phyloP scores from a whole-genome alignment of 208 protist species.

The Trypanosoma lewisi region DNA sequence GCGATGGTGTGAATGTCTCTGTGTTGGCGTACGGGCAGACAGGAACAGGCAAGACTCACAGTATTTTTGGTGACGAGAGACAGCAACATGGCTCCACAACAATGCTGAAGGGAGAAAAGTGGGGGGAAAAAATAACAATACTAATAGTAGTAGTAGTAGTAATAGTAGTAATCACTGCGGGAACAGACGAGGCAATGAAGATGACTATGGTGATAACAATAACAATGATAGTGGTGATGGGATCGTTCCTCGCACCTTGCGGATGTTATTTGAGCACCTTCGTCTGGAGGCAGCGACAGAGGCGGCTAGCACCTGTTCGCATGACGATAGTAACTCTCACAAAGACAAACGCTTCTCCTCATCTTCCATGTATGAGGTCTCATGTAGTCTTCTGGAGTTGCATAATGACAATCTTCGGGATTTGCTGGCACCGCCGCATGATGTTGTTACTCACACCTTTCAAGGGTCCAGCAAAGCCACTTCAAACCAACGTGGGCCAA shows the following conservation, averaged over 20 bases:
- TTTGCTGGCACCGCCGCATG: conserved; percentile 32
- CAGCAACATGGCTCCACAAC: background rate
- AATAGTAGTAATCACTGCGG: too few relatives aligned
- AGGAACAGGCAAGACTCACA: conserved; percentile 71
- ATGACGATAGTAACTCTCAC: background rate
- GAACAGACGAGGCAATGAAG: too few relatives aligned
- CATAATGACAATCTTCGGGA: conserved; percentile 53
- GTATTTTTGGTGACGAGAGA: conserved; percentile 43
- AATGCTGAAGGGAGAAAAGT: background rate
- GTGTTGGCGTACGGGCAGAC: conserved; percentile 68
- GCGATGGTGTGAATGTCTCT: conserved; percentile 49
- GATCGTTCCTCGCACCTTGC: conserved; percentile 27
- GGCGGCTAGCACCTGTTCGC: conserved; percentile 1
- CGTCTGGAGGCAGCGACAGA: conserved; percentile 7
- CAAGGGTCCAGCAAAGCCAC: conserved; percentile 6
- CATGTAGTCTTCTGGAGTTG: conserved; percentile 52
- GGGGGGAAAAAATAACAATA: background rate
- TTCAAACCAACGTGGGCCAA: background rate
- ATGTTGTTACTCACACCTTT: conserved; percentile 12
- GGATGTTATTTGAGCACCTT: conserved; percentile 21
- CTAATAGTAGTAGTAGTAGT: too few relatives aligned
- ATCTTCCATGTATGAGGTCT: conserved; percentile 22
- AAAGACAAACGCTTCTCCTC: background rate
- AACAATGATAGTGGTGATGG: conserved; percentile 13
- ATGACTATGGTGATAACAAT: background rate